Base-by-base conservation (phyloP, 306 rosid species). In the Prunus mongolica region DNA sequence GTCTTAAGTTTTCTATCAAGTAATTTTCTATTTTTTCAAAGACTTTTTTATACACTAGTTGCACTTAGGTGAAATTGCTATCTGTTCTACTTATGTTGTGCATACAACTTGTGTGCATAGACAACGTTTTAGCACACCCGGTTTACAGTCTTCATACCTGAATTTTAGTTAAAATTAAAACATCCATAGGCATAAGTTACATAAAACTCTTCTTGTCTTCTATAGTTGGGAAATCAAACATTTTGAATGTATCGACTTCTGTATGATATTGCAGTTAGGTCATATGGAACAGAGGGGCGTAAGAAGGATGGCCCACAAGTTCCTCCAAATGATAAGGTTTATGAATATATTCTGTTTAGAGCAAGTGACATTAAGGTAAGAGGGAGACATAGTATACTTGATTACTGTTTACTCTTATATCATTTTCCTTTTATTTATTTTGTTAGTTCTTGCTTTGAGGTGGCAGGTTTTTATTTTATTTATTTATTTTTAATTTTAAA, bases 211-310 rank as follows among this genome's bases (percentile, higher is more conserved):
- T 54, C 50, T 65, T 68, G 38, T 67, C 32, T 54, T 71, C 8
- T 49, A 64, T 27, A 8, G 9, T 67, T 65, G 38, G 44, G 55
- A 74, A 76, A 67, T 65, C 68, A 77, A 44, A 27, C 22, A 45
- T 75, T 56, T 47, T 50, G 66, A 81, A 80, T 68, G 10, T 79
- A 41, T 70, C 57, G 47, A 41, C 9, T 64, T 52, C 9, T 64
- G 11, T 70, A 12, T 78, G 85, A 76, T 41, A 38, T 86, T 86
- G 57, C 91, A 93, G 97, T 93, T 69, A 84, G 84, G 72, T 90
- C 93, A 22, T 89, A 77, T 67, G 96, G 97, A 79, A 90, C 97
- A 8, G 96, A 93, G 85, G 96, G 94, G 73, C 80, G 96, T 56
- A 86, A 83, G 80, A 87, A 80, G 49, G 92, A 93, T 83, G 93